Base-by-base conservation (phyloP, 2,329 filamentous ascomycete genomes). In the Ophiostoma angusticollis region DNA sequence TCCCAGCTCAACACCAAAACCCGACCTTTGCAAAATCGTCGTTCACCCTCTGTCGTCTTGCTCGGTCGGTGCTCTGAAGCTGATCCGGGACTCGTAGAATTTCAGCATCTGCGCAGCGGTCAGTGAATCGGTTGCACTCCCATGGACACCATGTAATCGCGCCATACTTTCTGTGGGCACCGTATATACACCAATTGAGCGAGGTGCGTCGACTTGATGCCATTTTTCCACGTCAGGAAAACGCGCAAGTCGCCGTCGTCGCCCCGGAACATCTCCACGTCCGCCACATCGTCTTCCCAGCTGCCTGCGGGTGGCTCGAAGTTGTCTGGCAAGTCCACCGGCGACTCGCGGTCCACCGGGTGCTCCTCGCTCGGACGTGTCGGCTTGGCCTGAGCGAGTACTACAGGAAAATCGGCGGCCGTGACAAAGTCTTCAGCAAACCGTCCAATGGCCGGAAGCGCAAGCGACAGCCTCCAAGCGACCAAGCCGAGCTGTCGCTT, bases 221-320 rank as follows among this genome's bases (percentile, higher is more conserved):
- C 76, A 44, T 80, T 76, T 49, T 76, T 78, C 83, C 84, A 89
- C 11, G 74, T 73, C 23, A 87, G 59, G 49, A 79, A 84, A 1
- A 81, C 80, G 23, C 75, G 67, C 12, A 84, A 63, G 43, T 67
- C 69, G 14, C 68, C 70, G 4, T 70, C 63, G 35, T 71, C 68
- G 48, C 84, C 77, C 49, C 84, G 73, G 41, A 81, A 80, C 1
- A 79, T 81, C 47, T 86, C 81, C 23, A 91, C 77, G 1, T 65
- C 64, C 16, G 71, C 66, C 18, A 89, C 73, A 3, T 82, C 67
- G 9, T 84, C 73, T 48, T 91, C 84, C 84, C 84, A 91, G 23
- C 70, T 78, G 7, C 83, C 83, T 2, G 70, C 65, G 0, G 84
- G 84, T 2, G 80, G 78, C 41, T 69, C 71, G 72, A 80, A 85